phyloP scores from a whole-genome alignment of 768 basidiomycete genomes.

The Phaffia australis region DNA sequence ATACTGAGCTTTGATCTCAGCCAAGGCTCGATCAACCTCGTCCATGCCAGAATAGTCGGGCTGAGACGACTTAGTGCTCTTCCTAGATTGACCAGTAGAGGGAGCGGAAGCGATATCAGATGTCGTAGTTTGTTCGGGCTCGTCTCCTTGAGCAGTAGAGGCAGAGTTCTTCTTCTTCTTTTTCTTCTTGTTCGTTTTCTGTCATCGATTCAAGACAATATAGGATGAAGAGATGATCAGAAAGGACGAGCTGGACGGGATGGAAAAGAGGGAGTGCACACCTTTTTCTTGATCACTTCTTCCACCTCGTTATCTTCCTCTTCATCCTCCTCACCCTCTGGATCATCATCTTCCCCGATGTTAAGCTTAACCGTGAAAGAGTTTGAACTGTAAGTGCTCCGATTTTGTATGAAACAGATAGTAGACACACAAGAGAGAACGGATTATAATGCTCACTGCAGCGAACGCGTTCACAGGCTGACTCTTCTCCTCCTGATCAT shows the following conservation, averaged over 20 bases:
- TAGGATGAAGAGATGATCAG: not conserved
- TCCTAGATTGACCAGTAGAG: not conserved
- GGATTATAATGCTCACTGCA: conserved; percentile 1
- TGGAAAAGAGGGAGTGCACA: not conserved
- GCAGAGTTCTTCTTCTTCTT: conserved; percentile 37
- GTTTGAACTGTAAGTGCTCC: conserved; percentile 4
- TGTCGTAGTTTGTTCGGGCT: not conserved
- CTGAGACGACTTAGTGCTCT: conserved; percentile 8
- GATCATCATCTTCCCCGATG: conserved; percentile 16
- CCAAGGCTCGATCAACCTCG: conserved; percentile 73
- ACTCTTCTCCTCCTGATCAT: conserved; percentile 11
- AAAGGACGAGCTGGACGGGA: not conserved
- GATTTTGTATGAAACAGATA: conserved; percentile 2
- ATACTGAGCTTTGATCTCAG: conserved; percentile 70
- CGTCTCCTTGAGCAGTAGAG: conserved; percentile 12
- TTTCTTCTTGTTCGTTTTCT: conserved; percentile 31
- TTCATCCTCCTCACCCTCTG: conserved; percentile 29
- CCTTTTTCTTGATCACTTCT: conserved; percentile 30
- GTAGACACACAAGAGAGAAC: not conserved
- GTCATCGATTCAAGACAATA: not conserved
- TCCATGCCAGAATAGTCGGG: conserved; percentile 40
- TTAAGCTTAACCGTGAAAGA: conserved; percentile 4
- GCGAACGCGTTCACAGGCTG: conserved; percentile 13
- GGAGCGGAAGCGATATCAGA: not conserved
- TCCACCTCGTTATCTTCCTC: conserved; percentile 42